Evolutionary conservation across 768 basidiomycete genomes (phyloP).

Genomic region (Steccherinum ochraceum): DNA sequence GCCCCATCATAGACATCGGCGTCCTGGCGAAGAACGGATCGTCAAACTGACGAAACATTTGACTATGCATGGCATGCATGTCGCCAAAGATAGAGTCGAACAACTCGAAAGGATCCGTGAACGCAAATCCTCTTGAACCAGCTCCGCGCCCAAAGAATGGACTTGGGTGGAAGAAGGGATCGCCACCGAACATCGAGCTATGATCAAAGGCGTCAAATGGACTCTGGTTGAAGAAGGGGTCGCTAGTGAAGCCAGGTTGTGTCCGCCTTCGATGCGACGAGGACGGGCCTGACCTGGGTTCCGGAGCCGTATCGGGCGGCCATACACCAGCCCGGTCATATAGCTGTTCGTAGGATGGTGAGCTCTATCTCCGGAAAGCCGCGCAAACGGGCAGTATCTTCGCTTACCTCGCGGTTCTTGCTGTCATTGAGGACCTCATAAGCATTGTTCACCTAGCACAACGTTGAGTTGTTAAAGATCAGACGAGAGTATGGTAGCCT

Average conservation of each 20-base stretch:
- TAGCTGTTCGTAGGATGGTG: conserved; percentile 32
- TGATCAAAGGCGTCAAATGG: conserved; percentile 25
- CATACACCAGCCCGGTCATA: conserved; percentile 72
- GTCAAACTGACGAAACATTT: conserved; percentile 2
- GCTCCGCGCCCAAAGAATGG: no score
- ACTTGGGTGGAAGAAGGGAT: background rate
- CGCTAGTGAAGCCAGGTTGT: conserved; percentile 34
- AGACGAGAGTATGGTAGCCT: conserved; percentile 14
- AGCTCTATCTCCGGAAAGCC: no score
- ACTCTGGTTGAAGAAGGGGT: conserved; percentile 33
- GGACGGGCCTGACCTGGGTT: no score
- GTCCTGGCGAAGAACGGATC: background rate
- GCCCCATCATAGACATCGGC: no score
- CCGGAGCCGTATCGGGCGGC: conserved; percentile 59
- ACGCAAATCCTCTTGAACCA: conserved; percentile 31
- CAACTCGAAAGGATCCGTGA: conserved; percentile 71
- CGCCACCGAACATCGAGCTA: background rate
- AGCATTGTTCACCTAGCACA: conserved; percentile 60
- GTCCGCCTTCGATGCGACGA: no score
- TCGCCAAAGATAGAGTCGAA: conserved; percentile 69
- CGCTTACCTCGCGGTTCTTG: conserved; percentile 50
- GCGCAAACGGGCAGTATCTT: no score
- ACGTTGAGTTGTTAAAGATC: background rate
- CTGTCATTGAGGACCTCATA: conserved; percentile 69
- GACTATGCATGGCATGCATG: conserved; percentile 31